These are phyloP conservation scores for Nakazawaea molendinolei DNA, from an alignment of 805 yeast species.

Conservation along the genomic window DNA sequence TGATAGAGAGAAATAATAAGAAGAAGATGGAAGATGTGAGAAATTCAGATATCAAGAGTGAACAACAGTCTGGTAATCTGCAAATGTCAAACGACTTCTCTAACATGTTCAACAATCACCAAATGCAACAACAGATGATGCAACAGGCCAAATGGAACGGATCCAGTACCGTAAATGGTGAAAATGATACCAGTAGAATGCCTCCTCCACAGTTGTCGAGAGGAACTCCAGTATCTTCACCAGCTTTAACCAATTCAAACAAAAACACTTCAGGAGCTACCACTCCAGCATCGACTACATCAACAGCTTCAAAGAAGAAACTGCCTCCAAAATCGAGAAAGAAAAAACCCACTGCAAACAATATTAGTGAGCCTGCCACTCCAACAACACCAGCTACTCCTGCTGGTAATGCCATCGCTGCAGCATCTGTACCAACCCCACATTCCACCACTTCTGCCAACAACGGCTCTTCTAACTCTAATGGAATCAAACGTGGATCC, in stretches of 20 bases:
- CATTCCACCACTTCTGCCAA: conserved; percentile 3
- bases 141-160: conserved; percentile 9
- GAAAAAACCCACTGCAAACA: conserved; percentile 15
- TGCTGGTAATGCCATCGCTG: conserved; percentile 12
- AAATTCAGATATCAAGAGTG: conserved; percentile 22
- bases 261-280: conserved; percentile 9
- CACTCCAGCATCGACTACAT: conserved; percentile 14
- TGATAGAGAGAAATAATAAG: conserved; percentile 71
- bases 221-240: conserved; percentile 17
- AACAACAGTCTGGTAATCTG: conserved; percentile 5
- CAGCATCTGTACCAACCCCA: conserved; percentile 7
- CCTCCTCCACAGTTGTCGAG: conserved; percentile 22
- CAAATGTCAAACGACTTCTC: conserved; percentile 15
- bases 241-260: conserved; percentile 12
- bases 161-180: conserved; percentile 5
- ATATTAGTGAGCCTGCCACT: conserved; percentile 32
- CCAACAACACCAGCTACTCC: conserved; percentile 35
- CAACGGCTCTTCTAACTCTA: too few species aligned
- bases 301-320: conserved; percentile 19
- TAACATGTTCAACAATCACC: conserved; percentile 14
- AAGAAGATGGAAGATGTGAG: conserved; percentile 53
- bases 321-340: conserved; percentile 16
- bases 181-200: conserved; percentile 10
- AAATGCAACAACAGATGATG: conserved; percentile 17
- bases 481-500: conserved; percentile 12